Conservation (phyloP, 176 grass and related monocot genomes). For the Thinopyrum elongatum region DNA sequence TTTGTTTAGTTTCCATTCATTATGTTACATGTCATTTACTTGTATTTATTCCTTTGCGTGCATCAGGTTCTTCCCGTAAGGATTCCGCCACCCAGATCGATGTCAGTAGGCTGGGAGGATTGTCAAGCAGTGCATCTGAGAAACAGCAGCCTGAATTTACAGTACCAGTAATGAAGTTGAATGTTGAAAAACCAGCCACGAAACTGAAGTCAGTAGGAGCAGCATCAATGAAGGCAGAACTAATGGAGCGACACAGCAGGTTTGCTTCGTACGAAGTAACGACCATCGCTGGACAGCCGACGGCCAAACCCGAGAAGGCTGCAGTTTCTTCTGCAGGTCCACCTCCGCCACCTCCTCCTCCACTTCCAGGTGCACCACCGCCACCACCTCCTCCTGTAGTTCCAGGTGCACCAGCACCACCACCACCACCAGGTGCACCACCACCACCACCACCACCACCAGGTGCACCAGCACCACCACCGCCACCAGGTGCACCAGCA, state of each 20-base stretch:
- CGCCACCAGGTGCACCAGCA: neutral
- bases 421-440: neutral
- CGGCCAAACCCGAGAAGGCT: neutral
- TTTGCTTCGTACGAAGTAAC: neutral
- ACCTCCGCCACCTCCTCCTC: neutral
- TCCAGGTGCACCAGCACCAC: neutral
- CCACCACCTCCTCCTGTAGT: neutral
- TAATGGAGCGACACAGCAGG: conserved; percentile 1
- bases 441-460: neutral
- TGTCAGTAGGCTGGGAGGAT: conserved; percentile 54
- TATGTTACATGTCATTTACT: neutral
- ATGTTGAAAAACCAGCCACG: neutral
- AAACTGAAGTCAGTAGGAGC: conserved; percentile 19
- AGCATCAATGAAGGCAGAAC: conserved; percentile 9
- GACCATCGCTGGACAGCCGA: neutral
- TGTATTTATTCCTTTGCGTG: neutral
- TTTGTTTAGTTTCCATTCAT: neutral
- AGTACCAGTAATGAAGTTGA: neutral
- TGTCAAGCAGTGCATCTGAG: conserved; percentile 10
- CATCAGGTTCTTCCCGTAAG: conserved; percentile 55
- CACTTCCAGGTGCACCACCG: neutral
- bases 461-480: neutral
- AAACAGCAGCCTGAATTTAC: neutral
- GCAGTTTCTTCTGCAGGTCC: conserved; percentile 12
- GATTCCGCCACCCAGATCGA: conserved; percentile 51